Evolutionary conservation across 805 yeast species (phyloP).

Genomic region (Candida quercuum): DNA sequence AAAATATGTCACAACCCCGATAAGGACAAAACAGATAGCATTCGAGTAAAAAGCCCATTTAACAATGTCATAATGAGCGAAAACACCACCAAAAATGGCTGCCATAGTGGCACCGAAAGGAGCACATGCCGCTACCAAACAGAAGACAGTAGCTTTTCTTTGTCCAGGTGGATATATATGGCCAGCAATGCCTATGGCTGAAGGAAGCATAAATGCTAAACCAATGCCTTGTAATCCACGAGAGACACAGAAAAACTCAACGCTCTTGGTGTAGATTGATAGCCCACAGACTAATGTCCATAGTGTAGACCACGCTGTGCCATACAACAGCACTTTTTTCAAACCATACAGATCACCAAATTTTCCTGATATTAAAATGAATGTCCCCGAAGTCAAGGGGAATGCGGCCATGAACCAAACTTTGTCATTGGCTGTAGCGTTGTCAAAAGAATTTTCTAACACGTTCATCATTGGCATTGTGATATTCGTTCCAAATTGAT

Average conservation of each 20-base stretch:
- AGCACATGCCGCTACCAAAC: conserved; percentile 52
- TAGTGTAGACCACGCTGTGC: conserved; percentile 48
- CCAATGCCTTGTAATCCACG: conserved; percentile 64
- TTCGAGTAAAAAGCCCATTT: conserved; percentile 45
- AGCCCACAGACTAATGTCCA: conserved; percentile 62
- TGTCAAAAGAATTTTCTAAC: conserved; percentile 27
- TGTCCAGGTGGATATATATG: conserved; percentile 39
- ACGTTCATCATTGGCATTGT: conserved; percentile 31
- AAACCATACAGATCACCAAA: conserved; percentile 71
- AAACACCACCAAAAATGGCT: conserved; percentile 43
- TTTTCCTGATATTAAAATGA: conserved; percentile 62
- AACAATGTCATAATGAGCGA: conserved; percentile 41
- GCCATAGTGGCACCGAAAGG: conserved; percentile 58
- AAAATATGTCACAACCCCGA: conserved; percentile 26
- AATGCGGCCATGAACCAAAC: conserved; percentile 70
- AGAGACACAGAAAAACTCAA: conserved; percentile 44
- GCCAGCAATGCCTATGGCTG: conserved; percentile 53
- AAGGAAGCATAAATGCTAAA: conserved; percentile 51
- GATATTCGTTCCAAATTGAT: conserved; percentile 37
- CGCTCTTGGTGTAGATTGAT: conserved; percentile 42
- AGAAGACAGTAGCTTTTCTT: conserved; percentile 47
- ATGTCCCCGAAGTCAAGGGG: conserved; percentile 67
- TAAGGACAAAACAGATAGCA: conserved; percentile 28
- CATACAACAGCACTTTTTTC: conserved; percentile 44
- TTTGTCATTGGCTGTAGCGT: conserved; percentile 27